Evolutionary conservation across 1,284 basidiomycete genomes (phyloP).

Genomic region (Coriolopsis trogii): DNA sequence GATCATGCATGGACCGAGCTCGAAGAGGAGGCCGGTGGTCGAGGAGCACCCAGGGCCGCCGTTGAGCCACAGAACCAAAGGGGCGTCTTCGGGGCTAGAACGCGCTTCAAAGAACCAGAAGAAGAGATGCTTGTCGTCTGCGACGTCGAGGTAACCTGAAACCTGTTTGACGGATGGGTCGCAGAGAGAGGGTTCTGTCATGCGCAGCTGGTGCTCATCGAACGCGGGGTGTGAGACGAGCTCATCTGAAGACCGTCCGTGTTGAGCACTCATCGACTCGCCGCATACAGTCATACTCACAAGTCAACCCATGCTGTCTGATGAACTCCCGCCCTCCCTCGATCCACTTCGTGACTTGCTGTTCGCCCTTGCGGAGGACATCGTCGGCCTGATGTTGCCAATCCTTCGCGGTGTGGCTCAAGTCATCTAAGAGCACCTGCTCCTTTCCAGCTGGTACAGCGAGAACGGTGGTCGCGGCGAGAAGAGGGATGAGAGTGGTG

Average conservation of each 20-base stretch:
- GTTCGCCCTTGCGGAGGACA: conserved; percentile 12
- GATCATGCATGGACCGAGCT: conserved; percentile 86
- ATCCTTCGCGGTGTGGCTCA: conserved; percentile 10
- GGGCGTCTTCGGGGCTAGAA: conserved; percentile 50
- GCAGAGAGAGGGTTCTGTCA: conserved; percentile 49
- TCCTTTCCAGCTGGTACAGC: conserved; percentile 21
- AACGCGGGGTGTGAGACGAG: conserved; percentile 29
- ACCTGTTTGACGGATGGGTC: conserved; percentile 56
- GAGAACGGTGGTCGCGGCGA: conserved; percentile 16
- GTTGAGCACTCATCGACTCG: not conserved
- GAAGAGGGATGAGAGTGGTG: conserved; percentile 15
- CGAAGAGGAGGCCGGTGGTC: conserved; percentile 81
- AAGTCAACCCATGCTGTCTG: conserved; percentile 21
- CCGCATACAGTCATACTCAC: conserved; percentile 8
- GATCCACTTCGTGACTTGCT: conserved; percentile 19
- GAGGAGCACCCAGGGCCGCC: conserved; percentile 79
- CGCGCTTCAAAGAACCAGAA: conserved; percentile 49
- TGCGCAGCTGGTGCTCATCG: conserved; percentile 41
- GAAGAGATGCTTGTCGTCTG: conserved; percentile 55
- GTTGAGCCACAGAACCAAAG: conserved; percentile 65
- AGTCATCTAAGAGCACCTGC: conserved; percentile 18
- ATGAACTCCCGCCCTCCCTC: conserved; percentile 20
- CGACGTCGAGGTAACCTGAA: conserved; percentile 65
- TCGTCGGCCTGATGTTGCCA: conserved; percentile 19
- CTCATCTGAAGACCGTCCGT: conserved; percentile 18